Evolutionary conservation across 2,329 filamentous ascomycete species (phyloP).

Genomic region (Ustilaginoidea virens): DNA sequence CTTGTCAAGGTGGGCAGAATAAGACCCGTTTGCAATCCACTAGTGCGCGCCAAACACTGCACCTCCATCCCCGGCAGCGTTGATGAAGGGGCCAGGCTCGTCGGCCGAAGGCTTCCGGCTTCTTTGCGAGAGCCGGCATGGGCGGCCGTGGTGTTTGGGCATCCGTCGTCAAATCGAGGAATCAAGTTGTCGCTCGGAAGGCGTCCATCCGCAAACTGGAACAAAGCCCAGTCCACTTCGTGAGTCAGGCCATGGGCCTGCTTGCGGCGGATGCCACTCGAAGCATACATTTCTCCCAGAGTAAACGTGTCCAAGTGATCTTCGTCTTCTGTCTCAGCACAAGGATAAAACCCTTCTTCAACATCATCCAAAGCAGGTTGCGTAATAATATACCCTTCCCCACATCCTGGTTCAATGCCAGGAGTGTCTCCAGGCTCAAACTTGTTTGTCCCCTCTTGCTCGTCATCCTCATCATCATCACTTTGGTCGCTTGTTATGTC

Average conservation of each 20-base stretch:
- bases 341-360: constrained; percentile 67
- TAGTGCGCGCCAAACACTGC: constrained; percentile 78
- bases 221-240: constrained; percentile 91
- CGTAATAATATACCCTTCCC: constrained; percentile 67
- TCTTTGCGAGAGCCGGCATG: constrained; percentile 11
- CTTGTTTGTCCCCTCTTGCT: constrained; percentile 38
- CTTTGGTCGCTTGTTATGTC: constrained; percentile 37
- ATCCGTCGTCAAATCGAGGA: constrained; percentile 17
- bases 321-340: constrained; percentile 52
- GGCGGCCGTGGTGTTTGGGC: constrained; percentile 5
- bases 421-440: constrained; percentile 60
- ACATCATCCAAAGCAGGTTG: constrained; percentile 87
- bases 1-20: constrained; percentile 67
- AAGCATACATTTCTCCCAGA: constrained; percentile 75
- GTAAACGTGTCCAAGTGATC: constrained; percentile 73
- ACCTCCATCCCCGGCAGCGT: constrained; percentile 62
- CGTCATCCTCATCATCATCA: constrained; percentile 34
- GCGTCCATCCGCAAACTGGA: constrained; percentile 60
- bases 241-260: constrained; percentile 59
- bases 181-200: constrained; percentile 60
- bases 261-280: constrained; percentile 72
- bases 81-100: constrained; percentile 40
- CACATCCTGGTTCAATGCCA: constrained; percentile 59
- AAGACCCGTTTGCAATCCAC: constrained; percentile 62
- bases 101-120: constrained; percentile 30